A percentile compares a stretch with the other conserved stretches of the same genome.
Evolutionary conservation across 768 basidiomycete genomes (phyloP).

Genomic region (Auricularia auricula-judae): DNA sequence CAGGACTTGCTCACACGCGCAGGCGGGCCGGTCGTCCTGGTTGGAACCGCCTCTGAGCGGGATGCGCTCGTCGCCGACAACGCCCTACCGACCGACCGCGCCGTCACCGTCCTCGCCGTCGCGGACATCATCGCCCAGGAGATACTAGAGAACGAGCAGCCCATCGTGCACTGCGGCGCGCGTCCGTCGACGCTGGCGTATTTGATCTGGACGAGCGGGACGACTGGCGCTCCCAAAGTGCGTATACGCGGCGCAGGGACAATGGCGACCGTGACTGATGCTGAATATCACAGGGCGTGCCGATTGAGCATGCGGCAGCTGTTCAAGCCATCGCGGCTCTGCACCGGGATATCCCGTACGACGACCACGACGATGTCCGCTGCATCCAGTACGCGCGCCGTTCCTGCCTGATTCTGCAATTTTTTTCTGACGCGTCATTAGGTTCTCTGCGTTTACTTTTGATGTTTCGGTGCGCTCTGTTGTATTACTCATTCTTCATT

Average conservation of each 20-base stretch:
- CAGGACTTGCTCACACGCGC: neutral
- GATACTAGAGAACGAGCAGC: neutral
- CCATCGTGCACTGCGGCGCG: neutral
- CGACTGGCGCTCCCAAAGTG: neutral
- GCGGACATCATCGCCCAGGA: neutral
- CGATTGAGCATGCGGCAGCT: neutral
- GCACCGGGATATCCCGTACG: conserved; percentile 1
- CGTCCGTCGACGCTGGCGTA: neutral
- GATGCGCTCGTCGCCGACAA: neutral
- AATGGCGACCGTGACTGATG: neutral
- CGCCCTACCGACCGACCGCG: neutral
- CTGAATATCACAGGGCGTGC: neutral
- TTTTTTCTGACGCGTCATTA: neutral
- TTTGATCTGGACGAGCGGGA: neutral
- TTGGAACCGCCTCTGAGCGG: neutral
- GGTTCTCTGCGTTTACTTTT: neutral
- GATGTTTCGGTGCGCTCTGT: neutral
- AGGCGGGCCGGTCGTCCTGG: neutral
- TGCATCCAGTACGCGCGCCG: neutral
- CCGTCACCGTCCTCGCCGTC: neutral
- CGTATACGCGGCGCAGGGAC: neutral
- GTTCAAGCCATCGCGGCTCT: neutral
- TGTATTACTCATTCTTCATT: neutral
- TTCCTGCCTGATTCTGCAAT: neutral
- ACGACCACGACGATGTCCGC: neutral